Evolutionary conservation across 2,329 filamentous ascomycete genomes (phyloP), one percentile per base, ranked within the genome.

Genomic region (Pseudonectria buxi): DNA sequence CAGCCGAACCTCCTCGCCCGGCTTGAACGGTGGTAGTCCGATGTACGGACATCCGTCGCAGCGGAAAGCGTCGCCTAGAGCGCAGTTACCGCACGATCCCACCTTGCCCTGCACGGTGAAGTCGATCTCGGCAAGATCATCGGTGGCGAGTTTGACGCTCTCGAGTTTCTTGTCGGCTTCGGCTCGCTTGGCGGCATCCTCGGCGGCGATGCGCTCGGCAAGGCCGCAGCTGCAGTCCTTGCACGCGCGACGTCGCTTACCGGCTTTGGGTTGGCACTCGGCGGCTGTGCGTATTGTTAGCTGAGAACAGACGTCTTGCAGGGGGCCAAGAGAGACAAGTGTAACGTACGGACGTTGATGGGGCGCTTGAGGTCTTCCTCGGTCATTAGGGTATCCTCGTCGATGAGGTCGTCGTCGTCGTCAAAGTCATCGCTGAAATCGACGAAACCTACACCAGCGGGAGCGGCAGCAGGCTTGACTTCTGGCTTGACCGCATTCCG

Each of bases 31-130:
- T 11, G 92, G 92, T 49, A 98, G 72, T 4, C 89, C 89, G 52
- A 94, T 85, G 57, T 92, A 95, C 2, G 89, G 89, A 53, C 72
- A 76, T 16, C 70, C 78, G 32, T 78, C 78, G 57, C 83, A 86
- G 27, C 83, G 71, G 66, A 88, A 88, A 4, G 92, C 90, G 61
- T 96, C 90, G 33, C 92, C 92, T 12, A 98, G 72, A 18, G 88
- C 83, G 63, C 92, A 96, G 64, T 90, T 95, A 18, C 87, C 87
- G 61, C 92, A 98, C 13, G 86, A 94, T 36, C 92, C 90, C 6
- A 90, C 86, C 68, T 95, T 96, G 50, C 92, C 92, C 62, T 94
- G 76, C n/a, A 96, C 86, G 1, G 92, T 98, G 57, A 98, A 96
- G 63, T 98, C 92, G 7, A 96, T 74, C 62, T 96, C 90, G 33